phyloP scores from a whole-genome alignment of 805 yeast genomes.

The Sungouiozyma intestinalis region DNA sequence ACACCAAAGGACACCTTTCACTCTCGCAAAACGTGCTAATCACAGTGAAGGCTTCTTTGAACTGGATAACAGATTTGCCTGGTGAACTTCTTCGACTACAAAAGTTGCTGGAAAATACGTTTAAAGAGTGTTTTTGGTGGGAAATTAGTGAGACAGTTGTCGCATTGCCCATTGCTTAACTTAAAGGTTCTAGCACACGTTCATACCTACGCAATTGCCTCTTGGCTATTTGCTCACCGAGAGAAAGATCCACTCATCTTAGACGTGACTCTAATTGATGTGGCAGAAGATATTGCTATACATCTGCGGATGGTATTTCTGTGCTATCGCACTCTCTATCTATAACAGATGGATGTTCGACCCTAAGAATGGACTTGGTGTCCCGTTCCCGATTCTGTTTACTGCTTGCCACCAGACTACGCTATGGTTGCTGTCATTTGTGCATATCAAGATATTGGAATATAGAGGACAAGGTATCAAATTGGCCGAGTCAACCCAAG shows the following conservation, averaged over 20 bases:
- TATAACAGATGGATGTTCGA: conserved; percentile 99
- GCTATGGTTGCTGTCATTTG: conserved; percentile 41
- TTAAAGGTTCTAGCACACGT: too few relatives aligned
- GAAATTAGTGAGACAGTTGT: too few relatives aligned
- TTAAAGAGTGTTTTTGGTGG: too few relatives aligned
- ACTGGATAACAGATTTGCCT: too few relatives aligned
- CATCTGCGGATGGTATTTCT: conserved; percentile 53
- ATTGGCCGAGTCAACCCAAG: background rate
- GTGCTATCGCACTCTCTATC: conserved; percentile 58
- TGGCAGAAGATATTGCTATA: conserved; percentile 4
- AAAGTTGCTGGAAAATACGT: too few relatives aligned
- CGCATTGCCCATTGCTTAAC: too few relatives aligned
- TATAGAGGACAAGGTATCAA: background rate
- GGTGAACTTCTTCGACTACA: too few relatives aligned
- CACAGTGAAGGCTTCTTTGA: too few relatives aligned
- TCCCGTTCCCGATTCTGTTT: conserved; percentile 73
- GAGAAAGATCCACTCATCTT: conserved; percentile 1
- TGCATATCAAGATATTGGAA: conserved; percentile 28
- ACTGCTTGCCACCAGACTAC: conserved; percentile 80
- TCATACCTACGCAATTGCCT: too few relatives aligned
- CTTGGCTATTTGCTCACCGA: too few relatives aligned
- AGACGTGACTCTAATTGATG: conserved; percentile 2
- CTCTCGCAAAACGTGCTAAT: too few relatives aligned
- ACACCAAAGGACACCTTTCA: too few relatives aligned
- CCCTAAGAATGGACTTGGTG: conserved; percentile 48